Conservation (phyloP, 2,329 filamentous ascomycete species). For the Diaporthe velutina region DNA sequence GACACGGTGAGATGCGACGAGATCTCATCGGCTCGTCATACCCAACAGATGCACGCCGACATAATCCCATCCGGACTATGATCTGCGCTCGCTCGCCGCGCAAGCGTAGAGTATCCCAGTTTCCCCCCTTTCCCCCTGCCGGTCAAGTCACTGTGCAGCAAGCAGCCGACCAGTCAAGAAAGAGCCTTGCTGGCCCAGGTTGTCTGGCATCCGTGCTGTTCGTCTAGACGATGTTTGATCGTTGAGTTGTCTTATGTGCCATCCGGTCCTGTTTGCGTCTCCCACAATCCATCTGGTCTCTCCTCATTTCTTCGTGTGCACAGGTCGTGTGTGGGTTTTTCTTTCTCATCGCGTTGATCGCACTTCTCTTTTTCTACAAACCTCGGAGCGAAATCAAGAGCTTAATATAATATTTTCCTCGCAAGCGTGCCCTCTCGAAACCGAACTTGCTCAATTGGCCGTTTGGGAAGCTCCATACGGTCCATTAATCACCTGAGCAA, state of each 20-base stretch:
- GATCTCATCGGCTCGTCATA: slow-evolving; percentile 27
- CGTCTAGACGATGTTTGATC: slow-evolving; percentile 21
- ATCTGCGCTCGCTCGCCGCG: slow-evolving; percentile 28
- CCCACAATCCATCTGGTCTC: neutral
- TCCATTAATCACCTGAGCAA: slow-evolving; percentile 29
- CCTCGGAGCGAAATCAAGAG: neutral
- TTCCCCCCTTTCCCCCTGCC: neutral
- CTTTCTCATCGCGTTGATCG: slow-evolving; percentile 3
- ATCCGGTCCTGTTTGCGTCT: neutral
- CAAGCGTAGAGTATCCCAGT: neutral
- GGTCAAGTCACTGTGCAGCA: neutral
- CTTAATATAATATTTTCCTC: slow-evolving; percentile 1
- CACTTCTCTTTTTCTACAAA: neutral
- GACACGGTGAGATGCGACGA: slow-evolving; percentile 12
- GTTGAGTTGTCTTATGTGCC: slow-evolving; percentile 21
- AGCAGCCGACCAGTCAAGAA: neutral
- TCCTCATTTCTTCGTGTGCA: neutral
- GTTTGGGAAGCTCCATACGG: slow-evolving; percentile 22
- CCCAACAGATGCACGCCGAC: neutral
- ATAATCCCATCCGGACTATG: neutral
- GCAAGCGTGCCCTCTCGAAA: neutral
- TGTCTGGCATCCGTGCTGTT: neutral
- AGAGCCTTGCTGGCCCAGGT: neutral
- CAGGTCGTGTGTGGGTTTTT: neutral
- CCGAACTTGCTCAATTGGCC: slow-evolving; percentile 13